phyloP scores from a whole-genome alignment of 1,284 basidiomycete genomes.

The Puccinia hordei region DNA sequence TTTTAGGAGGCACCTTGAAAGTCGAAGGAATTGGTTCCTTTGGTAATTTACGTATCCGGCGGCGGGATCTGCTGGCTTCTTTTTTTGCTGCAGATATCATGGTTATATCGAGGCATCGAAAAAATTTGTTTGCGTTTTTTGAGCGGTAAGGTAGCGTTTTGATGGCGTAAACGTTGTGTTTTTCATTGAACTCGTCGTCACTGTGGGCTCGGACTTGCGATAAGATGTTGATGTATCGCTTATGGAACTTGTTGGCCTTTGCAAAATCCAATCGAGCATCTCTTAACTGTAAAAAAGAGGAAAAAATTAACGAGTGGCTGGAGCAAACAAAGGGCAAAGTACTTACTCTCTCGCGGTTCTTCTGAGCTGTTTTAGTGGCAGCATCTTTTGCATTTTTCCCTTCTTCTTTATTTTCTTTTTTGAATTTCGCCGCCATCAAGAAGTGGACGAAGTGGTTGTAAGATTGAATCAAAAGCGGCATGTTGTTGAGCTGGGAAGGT shows the following conservation, averaged over 20 bases:
- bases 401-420: slow-evolving; percentile 17
- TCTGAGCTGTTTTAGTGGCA: background rate
- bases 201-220: no score
- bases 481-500: background rate
- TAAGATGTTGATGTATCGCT: no score
- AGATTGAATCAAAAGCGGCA: background rate
- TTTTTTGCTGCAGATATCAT: background rate
- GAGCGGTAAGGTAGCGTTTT: background rate
- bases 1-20: slow-evolving; percentile 2
- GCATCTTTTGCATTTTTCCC: background rate
- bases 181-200: no score
- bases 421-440: background rate
- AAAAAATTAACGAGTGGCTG: background rate
- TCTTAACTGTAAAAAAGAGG: no score
- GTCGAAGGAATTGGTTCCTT: background rate
- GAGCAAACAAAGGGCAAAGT: background rate
- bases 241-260: no score
- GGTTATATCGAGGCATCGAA: background rate
- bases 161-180: no score
- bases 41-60: background rate
- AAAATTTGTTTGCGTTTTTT: background rate
- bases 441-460: slow-evolving; percentile 42
- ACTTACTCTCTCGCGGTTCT: slow-evolving; percentile 42
- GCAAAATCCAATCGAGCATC: background rate
- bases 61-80: no score